Base-by-base conservation (phyloP, 2,329 filamentous ascomycete genomes). In the Aspergillus pseudoviridinutans region DNA sequence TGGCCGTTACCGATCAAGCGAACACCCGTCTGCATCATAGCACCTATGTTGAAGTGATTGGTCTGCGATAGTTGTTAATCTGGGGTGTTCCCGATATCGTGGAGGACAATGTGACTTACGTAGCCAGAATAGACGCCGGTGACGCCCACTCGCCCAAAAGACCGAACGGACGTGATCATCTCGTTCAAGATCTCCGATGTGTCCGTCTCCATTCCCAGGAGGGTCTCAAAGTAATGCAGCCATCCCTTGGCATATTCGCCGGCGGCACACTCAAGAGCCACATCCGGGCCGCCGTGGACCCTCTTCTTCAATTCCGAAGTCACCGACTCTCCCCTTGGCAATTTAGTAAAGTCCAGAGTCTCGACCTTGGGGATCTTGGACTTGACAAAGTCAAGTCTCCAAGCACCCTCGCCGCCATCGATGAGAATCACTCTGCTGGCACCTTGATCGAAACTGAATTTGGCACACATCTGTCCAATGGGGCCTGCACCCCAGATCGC, bases 401-500 rank as follows among this genome's bases (percentile, higher is more conserved):
- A 86, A 24, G 69, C 66, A 2, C 81, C 85, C 58, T 84, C 59
- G 51, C 85, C 90, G 3, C 83, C 84, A 69, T 96, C 92, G 63
- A 96, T 87, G 60, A 92, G 83, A 64, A 95, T 92, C 60, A 96
- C 82, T 59, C 89, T 83, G 49, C 77, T 82, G 0, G 91, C 91
- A 8, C 90, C 90, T 55, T 91, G 85, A n/a, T 84, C 76, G 56
- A 90, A 79, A 0, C 87, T 77, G 71, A 86, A 87, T 44, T 86
- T 79, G 1, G 87, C 89, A 2, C 82, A 85, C 76, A 93, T 95
- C 54, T 90, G 90, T 0, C 92, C 91, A 53, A 96, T 90, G 0
- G 91, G 92, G 0, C 91, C 91, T 0, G 87, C 90, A n/a, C 91
- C 91, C 84, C 90, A 96, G 59, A 95, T 86, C 35, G 90, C 91